Conservation (phyloP, 805 yeast species). For the Sugiyamaella americana region DNA sequence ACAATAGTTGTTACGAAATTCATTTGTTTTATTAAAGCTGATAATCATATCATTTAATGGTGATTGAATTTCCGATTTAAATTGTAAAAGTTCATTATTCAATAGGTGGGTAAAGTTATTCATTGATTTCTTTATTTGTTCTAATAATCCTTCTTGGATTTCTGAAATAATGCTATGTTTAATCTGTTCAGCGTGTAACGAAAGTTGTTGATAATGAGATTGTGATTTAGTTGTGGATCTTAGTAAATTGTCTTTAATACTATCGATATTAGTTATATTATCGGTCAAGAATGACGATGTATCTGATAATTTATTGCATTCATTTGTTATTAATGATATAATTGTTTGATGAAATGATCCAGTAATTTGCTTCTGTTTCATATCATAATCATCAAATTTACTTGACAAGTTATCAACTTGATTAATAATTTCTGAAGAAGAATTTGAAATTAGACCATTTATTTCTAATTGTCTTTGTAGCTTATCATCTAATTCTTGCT, state of each 20-base stretch:
- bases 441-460: slow-evolving; percentile 4
- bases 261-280: slow-evolving; percentile 9
- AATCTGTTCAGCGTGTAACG: not conserved
- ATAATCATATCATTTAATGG: not conserved
- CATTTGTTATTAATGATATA: slow-evolving; percentile 2
- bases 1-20: slow-evolving; percentile 1
- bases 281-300: slow-evolving; percentile 10
- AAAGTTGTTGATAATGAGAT: not conserved
- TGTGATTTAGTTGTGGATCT: slow-evolving; percentile 6
- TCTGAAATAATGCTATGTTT: not conserved
- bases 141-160: not conserved
- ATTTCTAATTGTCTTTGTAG: slow-evolving; percentile 13
- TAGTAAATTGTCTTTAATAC: slow-evolving; percentile 4
- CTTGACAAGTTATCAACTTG: not conserved
- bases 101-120: not conserved
- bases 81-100: not conserved
- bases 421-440: not conserved
- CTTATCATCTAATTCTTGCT: slow-evolving; percentile 22
- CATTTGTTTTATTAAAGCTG: not conserved
- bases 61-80: not conserved
- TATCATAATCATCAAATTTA: slow-evolving; percentile 6
- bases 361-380: slow-evolving; percentile 8
- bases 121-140: not conserved
- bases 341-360: slow-evolving; percentile 2
- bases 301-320: slow-evolving; percentile 9